Percentiles rank a stretch among this genome's conserved stretches.
Conservation (phyloP, 2,329 filamentous ascomycete genomes). For the Madurella fahalii region DNA sequence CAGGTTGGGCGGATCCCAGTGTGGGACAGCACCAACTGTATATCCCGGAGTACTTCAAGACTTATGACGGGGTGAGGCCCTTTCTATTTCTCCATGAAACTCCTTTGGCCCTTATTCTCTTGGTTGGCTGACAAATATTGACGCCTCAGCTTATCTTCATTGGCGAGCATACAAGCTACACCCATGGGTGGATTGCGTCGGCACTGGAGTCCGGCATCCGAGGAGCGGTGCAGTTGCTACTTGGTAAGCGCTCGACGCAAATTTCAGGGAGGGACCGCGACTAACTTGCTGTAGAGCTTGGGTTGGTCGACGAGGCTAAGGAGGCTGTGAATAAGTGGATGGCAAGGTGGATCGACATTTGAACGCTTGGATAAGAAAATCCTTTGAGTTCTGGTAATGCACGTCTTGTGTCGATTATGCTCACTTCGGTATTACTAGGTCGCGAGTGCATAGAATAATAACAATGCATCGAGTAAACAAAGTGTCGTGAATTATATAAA, state of each 20-base stretch:
- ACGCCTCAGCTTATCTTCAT: slow-evolving; percentile 56
- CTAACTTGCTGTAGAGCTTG: slow-evolving; percentile 42
- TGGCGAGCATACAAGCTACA: slow-evolving; percentile 66
- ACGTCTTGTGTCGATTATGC: too few relatives aligned
- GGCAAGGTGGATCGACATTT: slow-evolving; percentile 59
- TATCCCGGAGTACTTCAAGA: slow-evolving; percentile 68
- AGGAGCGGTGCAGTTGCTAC: slow-evolving; percentile 59
- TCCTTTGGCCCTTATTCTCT: neutral
- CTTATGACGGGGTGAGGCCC: slow-evolving; percentile 53
- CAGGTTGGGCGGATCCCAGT: slow-evolving; percentile 57
- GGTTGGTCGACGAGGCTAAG: slow-evolving; percentile 67
- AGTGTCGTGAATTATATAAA: too few relatives aligned
- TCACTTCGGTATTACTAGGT: too few relatives aligned
- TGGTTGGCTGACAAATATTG: neutral
- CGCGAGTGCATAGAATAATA: too few relatives aligned
- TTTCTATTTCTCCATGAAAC: neutral
- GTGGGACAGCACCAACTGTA: slow-evolving; percentile 66
- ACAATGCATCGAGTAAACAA: too few relatives aligned
- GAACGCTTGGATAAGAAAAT: neutral
- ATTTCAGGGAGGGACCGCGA: neutral
- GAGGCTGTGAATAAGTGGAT: slow-evolving; percentile 61
- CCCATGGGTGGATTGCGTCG: slow-evolving; percentile 66
- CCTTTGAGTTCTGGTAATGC: too few relatives aligned
- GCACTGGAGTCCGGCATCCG: slow-evolving; percentile 65
- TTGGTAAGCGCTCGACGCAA: slow-evolving; percentile 37